phyloP scores from a whole-genome alignment of 225 moss, liverwort and hornwort genomes.

The Ulota crispa region DNA sequence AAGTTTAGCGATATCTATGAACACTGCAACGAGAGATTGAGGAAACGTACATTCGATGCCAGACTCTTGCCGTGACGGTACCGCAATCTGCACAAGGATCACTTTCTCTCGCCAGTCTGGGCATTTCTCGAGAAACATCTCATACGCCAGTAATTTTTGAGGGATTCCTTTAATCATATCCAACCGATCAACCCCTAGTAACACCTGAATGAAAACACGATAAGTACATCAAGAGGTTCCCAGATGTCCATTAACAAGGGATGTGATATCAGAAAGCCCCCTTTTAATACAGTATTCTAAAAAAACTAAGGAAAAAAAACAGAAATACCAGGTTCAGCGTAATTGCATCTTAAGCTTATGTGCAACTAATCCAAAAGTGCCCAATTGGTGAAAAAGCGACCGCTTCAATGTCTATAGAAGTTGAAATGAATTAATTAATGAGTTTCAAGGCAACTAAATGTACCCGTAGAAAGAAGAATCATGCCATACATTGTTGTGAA shows the following conservation, averaged over 20 bases:
- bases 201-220: conserved; percentile 42
- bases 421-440: not conserved
- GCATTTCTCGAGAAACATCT: conserved; percentile 91
- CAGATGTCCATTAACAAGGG: not conserved
- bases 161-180: conserved; percentile 97
- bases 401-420: not conserved
- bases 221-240: not conserved
- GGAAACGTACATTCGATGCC: conserved; percentile 55
- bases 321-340: not conserved
- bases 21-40: not conserved
- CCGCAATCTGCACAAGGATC: conserved; percentile 89
- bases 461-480: not conserved
- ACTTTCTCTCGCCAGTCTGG: conserved; percentile 88
- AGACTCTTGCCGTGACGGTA: conserved; percentile 82
- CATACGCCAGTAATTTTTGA: conserved; percentile 83
- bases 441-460: not conserved
- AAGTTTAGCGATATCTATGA: no score
- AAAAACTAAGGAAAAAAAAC: not conserved
- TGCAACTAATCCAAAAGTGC: not conserved
- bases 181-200: conserved; percentile 87
- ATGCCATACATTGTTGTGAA: not conserved
- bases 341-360: not conserved
- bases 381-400: not conserved
- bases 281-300: not conserved
- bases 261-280: not conserved